A percentile compares a stretch with the other conserved stretches of the same genome.
phyloP scores from a whole-genome alignment of 257 asterid species.

The Striga asiatica region DNA sequence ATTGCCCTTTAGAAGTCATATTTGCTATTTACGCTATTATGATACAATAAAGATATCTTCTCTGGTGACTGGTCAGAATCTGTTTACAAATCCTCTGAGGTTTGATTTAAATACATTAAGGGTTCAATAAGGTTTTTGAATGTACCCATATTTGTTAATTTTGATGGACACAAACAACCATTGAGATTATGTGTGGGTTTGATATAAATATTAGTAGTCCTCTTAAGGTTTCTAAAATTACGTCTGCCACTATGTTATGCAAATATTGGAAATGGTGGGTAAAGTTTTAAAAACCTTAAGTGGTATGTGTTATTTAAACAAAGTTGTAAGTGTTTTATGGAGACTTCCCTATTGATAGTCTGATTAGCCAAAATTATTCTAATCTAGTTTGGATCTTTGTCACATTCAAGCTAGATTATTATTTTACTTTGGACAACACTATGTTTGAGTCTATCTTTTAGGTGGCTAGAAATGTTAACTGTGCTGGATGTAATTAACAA shows the following conservation, averaged over 20 bases:
- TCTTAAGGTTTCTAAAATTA: neutral
- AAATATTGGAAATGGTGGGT: neutral
- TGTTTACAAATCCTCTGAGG: neutral
- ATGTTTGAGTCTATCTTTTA: neutral
- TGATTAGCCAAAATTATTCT: neutral
- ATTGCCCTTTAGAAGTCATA: neutral
- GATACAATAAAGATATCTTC: slow-evolving; percentile 12
- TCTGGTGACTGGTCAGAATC: neutral
- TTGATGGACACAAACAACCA: neutral
- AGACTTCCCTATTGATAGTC: neutral
- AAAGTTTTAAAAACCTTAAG: neutral
- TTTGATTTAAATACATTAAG: too few relatives aligned
- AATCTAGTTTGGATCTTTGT: neutral
- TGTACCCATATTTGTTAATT: neutral
- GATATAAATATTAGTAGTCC: neutral
- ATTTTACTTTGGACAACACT: neutral
- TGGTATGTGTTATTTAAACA: neutral
- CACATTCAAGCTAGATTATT: neutral
- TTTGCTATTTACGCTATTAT: neutral
- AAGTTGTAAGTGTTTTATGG: neutral
- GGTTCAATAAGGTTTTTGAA: too few relatives aligned
- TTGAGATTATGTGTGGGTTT: neutral
- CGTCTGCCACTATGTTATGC: slow-evolving; percentile 1
- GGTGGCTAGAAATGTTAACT: neutral
- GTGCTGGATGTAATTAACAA: neutral